Evolutionary conservation across 2,329 filamentous ascomycete species (phyloP).

Genomic region (Fusarium redolens): DNA sequence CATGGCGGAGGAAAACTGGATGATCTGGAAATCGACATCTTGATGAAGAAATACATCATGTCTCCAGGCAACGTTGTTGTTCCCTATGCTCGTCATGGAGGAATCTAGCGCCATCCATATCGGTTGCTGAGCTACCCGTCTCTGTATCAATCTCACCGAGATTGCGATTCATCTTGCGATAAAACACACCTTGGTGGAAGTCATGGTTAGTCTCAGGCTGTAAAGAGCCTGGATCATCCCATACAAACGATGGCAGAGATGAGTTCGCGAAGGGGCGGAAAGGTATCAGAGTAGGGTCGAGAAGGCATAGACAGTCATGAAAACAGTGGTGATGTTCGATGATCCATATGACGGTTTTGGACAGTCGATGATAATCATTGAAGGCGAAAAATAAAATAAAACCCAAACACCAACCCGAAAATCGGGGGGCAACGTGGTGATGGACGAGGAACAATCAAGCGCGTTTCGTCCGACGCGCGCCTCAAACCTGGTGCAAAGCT

Average conservation of each 20-base stretch:
- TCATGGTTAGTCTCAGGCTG: neutral
- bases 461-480: neutral
- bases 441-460: neutral
- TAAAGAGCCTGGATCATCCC: neutral
- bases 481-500: neutral
- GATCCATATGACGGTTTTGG: too few relatives aligned
- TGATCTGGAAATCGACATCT: conserved; percentile 15
- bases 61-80: conserved; percentile 38
- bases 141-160: neutral
- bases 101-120: too few relatives aligned
- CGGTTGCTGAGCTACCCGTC: neutral
- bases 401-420: neutral
- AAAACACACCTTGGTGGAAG: neutral
- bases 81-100: neutral
- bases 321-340: too few relatives aligned
- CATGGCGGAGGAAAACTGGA: conserved; percentile 42
- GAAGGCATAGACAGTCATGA: neutral
- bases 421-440: neutral
- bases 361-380: too few relatives aligned
- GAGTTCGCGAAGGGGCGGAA: neutral
- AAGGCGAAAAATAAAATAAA: too few relatives aligned
- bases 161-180: neutral
- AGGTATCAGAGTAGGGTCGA: neutral
- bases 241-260: neutral
- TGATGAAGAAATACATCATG: conserved; percentile 29